Percentiles rank a stretch among this genome's conserved stretches.
Conservation (phyloP, 768 basidiomycete species). For the Tylopilus subfusipes region DNA sequence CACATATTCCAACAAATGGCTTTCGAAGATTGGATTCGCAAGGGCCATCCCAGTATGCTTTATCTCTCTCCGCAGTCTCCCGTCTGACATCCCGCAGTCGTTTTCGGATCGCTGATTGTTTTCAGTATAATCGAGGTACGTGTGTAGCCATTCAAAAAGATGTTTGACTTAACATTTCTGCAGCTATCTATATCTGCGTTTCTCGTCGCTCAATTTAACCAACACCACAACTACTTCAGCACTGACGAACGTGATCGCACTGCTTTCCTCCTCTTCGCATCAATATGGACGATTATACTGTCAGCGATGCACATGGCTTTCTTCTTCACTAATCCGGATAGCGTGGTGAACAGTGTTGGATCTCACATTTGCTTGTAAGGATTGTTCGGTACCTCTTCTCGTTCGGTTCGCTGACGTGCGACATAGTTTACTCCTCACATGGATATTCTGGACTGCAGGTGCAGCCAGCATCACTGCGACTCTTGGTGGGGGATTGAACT, state of each 20-base stretch:
- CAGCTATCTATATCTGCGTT: constrained; percentile 73
- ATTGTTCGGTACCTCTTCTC: neutral
- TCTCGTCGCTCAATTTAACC: constrained; percentile 61
- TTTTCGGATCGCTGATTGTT: constrained; percentile 46
- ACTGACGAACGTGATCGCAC: constrained; percentile 56
- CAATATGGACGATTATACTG: constrained; percentile 65
- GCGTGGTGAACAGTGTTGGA: constrained; percentile 54
- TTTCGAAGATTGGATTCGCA: constrained; percentile 40
- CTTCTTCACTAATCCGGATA: constrained; percentile 50
- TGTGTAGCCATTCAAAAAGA: neutral
- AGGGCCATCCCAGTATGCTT: constrained; percentile 54
- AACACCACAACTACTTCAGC: constrained; percentile 48
- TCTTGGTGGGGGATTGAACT: constrained; percentile 68
- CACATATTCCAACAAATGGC: constrained; percentile 29
- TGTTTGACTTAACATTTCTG: neutral
- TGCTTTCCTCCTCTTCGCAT: constrained; percentile 65
- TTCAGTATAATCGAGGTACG: constrained; percentile 65
- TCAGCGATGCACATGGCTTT: constrained; percentile 49
- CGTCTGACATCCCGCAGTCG: constrained; percentile 42
- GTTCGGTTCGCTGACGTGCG: constrained; percentile 3
- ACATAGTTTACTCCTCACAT: constrained; percentile 61
- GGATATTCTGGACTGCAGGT: constrained; percentile 76
- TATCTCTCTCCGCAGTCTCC: neutral
- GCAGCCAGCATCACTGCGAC: constrained; percentile 66
- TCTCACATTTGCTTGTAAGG: constrained; percentile 63